Evolutionary conservation across 2,329 filamentous ascomycete genomes (phyloP), one percentile per base, ranked within the genome.

Genomic region (Ophiostoma tasmaniense): DNA sequence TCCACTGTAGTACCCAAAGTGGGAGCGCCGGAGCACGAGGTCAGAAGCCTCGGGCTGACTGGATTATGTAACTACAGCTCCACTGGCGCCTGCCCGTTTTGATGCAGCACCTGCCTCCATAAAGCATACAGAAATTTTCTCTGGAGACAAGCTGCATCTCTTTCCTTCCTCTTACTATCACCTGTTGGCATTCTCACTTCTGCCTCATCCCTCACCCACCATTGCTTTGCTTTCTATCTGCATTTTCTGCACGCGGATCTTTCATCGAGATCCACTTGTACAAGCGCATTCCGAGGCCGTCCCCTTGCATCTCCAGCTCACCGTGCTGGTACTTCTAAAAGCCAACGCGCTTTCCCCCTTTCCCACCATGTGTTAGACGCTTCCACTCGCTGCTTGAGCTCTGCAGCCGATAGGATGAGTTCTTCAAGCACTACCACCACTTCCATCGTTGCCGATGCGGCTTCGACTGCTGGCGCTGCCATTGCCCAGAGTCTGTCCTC

Each of bases 401-500:
- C 68, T 67, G 71, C 72, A 70, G 72, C 71, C 68, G 66, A 68
- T 45, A 69, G 52, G 55, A 71, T 71, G 68, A 68, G 66, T 68
- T 71, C 70, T 67, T 71, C 69, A 61, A 39, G 35, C 67, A 66
- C 50, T n/a, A 50, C 66, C 20, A 61, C 64, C 6, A 25, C 52
- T 13, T 22, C 28, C 42, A 11, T 62, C 3, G 30, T 69, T 25
- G 66, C 69, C 30, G 66, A 70, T 39, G 66, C 73, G 50, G 71
- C 67, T 30, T 70, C 71, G 28, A 66, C 68, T 37, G 66, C 72
- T 42, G 59, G 71, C 7, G 65, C 66, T 20, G 66, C 75, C 67
- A 74, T 79, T 69, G 77, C 75, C 66, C 74, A 77, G 39, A 69
- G 66, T 30, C 42, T 71, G n/a, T 69, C 70, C 35, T 39, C 66